Percentiles rank a stretch among this genome's conserved stretches.
Evolutionary conservation across 345 rosid genomes (phyloP).

Genomic region (Psidium friedrichsthalianum): DNA sequence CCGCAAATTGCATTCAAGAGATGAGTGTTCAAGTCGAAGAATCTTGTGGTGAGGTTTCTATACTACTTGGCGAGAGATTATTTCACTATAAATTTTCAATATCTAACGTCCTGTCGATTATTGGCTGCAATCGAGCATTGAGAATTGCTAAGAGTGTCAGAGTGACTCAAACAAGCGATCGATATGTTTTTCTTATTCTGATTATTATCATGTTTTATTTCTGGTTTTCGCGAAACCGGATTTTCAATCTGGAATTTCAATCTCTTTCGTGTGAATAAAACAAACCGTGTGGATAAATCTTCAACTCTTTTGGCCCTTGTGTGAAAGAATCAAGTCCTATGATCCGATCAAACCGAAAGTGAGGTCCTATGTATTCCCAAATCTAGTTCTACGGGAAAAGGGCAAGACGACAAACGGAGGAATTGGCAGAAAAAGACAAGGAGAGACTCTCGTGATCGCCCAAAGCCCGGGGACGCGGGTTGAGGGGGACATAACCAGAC

Average conservation of each 20-base stretch:
- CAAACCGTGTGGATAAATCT: neutral
- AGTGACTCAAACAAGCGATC: accelerated
- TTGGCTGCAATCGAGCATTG: accelerated
- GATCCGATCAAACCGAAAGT: neutral
- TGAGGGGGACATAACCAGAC: constrained; percentile 1
- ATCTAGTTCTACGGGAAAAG: neutral
- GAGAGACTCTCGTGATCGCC: neutral
- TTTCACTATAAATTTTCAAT: neutral
- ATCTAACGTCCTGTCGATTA: neutral
- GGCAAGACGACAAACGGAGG: neutral
- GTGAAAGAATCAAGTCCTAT: neutral
- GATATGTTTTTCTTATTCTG: neutral
- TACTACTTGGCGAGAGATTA: neutral
- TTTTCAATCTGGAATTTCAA: neutral
- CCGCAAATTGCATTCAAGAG: neutral
- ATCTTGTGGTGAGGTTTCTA: neutral
- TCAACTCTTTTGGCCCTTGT: neutral
- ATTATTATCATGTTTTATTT: neutral
- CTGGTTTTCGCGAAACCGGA: neutral
- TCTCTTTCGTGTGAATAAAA: neutral
- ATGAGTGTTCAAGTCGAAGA: neutral
- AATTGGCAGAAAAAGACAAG: neutral
- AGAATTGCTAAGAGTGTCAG: neutral
- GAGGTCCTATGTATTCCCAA: neutral
- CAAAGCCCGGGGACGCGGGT: neutral